A percentile compares a stretch with the other conserved stretches of the same genome.
These are phyloP conservation scores for Alternaria sp. DNA, from an alignment of 2,329 filamentous ascomycete species.

Conservation along the genomic window DNA sequence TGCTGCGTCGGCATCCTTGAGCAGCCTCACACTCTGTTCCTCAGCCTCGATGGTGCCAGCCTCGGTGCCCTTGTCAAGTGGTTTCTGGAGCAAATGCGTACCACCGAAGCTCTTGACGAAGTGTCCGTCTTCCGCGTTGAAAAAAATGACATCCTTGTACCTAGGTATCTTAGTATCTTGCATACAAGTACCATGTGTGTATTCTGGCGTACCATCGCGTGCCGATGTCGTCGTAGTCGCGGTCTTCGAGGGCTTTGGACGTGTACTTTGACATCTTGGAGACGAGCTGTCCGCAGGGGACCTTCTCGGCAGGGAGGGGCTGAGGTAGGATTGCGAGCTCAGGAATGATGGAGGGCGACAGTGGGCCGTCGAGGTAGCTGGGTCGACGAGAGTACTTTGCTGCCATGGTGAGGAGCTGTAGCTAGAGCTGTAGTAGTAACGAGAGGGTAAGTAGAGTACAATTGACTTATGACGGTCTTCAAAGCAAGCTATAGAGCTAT, in stretches of 20 bases:
- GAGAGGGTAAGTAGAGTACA: constrained; percentile 1
- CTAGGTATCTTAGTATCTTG: constrained; percentile 2
- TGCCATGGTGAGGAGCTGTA: constrained; percentile 28
- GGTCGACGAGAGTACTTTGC: constrained; percentile 41
- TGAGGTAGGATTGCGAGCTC: constrained; percentile 43
- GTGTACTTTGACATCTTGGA: constrained; percentile 41
- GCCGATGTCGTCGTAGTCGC: constrained; percentile 49
- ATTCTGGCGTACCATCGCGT: constrained; percentile 36
- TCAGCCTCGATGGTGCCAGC: constrained; percentile 48
- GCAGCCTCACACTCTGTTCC: constrained; percentile 41
- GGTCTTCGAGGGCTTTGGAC: constrained; percentile 40
- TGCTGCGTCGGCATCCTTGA: constrained; percentile 41
- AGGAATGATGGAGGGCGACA: constrained; percentile 45
- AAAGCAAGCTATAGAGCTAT: constrained; percentile 20
- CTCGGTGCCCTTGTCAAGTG: constrained; percentile 35
- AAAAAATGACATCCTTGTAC: constrained; percentile 49
- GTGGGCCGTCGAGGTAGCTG: constrained; percentile 38
- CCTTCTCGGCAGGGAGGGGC: constrained; percentile 36
- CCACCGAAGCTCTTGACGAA: constrained; percentile 46
- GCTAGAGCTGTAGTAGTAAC: constrained; percentile 2
- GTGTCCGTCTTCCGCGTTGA: constrained; percentile 31
- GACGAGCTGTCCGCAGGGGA: constrained; percentile 47
- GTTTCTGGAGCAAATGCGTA: constrained; percentile 41
- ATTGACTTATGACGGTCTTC: constrained; percentile 9
- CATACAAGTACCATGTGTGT: not conserved